Conservation (phyloP, 192 early-diverging fungal species). For the Linnemannia schmuckeri region DNA sequence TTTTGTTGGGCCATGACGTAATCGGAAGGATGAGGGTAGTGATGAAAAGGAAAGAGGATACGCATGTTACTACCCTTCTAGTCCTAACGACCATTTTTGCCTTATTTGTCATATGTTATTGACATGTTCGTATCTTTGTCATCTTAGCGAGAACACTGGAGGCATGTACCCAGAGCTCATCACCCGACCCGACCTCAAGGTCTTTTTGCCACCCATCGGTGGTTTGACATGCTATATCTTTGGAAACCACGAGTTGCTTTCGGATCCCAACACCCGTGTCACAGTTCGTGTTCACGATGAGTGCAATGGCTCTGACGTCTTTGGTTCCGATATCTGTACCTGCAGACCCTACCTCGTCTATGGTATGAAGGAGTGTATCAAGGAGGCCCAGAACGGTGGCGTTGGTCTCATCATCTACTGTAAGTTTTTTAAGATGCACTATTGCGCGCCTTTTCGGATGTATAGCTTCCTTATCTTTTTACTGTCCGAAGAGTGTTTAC, state of each 20-base stretch:
- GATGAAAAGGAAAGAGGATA: not conserved
- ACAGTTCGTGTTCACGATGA: slow-evolving; percentile 95
- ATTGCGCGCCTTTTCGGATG: not conserved
- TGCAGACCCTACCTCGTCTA: slow-evolving; percentile 87
- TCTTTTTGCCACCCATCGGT: slow-evolving; percentile 95
- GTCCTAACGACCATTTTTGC: not conserved
- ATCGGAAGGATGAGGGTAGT: not conserved
- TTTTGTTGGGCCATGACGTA: not conserved
- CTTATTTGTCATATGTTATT: not conserved
- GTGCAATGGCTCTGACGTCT: slow-evolving; percentile 93
- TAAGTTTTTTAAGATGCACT: slow-evolving; percentile 45
- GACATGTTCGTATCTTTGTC: not conserved
- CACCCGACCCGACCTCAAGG: slow-evolving; percentile 92
- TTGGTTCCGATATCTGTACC: slow-evolving; percentile 90
- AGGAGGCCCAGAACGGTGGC: slow-evolving; percentile 91
- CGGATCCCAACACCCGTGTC: slow-evolving; percentile 85
- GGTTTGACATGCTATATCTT: slow-evolving; percentile 95
- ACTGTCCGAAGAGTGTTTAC: not conserved
- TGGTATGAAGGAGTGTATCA: slow-evolving; percentile 92
- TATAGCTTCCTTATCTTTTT: not conserved
- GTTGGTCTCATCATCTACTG: slow-evolving; percentile 96
- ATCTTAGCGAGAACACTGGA: slow-evolving; percentile 83
- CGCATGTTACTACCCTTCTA: not conserved
- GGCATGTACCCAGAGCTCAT: slow-evolving; percentile 98
- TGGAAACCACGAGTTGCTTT: slow-evolving; percentile 84